A percentile compares a stretch with the other conserved stretches of the same genome.
These are phyloP conservation scores for Acer yangbiense DNA, from an alignment of 345 rosid genomes.

Conservation along the genomic window DNA sequence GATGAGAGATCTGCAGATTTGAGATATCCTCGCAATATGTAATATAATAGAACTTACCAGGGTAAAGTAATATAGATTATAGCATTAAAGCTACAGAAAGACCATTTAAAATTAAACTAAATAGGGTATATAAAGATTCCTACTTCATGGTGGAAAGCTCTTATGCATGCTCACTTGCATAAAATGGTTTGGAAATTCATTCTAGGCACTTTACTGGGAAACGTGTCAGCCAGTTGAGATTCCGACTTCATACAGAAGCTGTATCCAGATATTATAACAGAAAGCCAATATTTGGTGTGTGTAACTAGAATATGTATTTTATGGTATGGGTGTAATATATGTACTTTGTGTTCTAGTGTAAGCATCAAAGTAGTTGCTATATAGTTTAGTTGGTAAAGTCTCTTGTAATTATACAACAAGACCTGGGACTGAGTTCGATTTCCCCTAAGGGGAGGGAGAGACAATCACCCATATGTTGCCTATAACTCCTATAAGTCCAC, in stretches of 20 bases:
- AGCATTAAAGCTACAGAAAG: neutral
- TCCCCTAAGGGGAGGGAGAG: neutral
- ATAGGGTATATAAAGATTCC: neutral
- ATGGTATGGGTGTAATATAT: neutral
- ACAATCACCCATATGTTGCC: neutral
- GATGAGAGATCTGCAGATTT: neutral
- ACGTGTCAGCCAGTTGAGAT: neutral
- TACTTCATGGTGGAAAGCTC: neutral
- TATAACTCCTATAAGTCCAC: neutral
- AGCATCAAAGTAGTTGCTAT: neutral
- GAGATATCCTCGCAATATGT: neutral
- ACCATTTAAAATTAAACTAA: neutral
- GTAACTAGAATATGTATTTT: neutral
- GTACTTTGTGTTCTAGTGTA: neutral
- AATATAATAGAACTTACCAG: too few relatives aligned
- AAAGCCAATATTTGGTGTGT: neutral
- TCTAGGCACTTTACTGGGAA: neutral
- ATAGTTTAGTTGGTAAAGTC: neutral
- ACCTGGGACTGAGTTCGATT: neutral
- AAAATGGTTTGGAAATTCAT: neutral
- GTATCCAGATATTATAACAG: neutral
- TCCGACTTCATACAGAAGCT: neutral
- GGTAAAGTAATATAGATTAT: too few relatives aligned
- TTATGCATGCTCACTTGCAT: neutral
- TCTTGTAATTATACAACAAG: neutral